These are phyloP conservation scores for Amanita thiersii DNA, from an alignment of 768 basidiomycete species.

Conservation along the genomic window DNA sequence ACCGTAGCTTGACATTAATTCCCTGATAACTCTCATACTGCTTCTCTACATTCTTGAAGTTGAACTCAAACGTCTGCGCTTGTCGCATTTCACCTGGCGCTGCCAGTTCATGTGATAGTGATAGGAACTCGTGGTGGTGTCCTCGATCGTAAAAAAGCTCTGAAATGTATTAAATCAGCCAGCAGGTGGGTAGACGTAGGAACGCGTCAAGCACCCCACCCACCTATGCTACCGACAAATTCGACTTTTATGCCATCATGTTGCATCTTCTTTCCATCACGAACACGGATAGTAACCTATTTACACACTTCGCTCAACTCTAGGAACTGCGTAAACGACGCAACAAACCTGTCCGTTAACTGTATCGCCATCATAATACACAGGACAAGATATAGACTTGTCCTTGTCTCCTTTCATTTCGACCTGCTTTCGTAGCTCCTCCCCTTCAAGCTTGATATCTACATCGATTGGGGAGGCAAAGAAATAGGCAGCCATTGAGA, in stretches of 20 bases:
- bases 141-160: slow-evolving; percentile 96
- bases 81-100: slow-evolving; percentile 96
- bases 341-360: slow-evolving; percentile 72
- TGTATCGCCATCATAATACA: slow-evolving; percentile 96
- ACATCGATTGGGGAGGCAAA: slow-evolving; percentile 88
- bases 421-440: slow-evolving; percentile 82
- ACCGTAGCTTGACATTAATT: slow-evolving; percentile 97
- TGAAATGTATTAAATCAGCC: slow-evolving; percentile 17
- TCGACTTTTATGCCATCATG: slow-evolving; percentile 98
- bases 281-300: slow-evolving; percentile 78
- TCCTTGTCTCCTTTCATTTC: slow-evolving; percentile 91
- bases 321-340: not conserved
- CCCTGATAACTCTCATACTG: slow-evolving; percentile 97
- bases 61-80: slow-evolving; percentile 93
- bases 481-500: slow-evolving; percentile 79
- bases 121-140: slow-evolving; percentile 97
- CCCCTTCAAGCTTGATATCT: slow-evolving; percentile 80
- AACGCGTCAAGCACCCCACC: slow-evolving; percentile 16
- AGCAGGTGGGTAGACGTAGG: not conserved
- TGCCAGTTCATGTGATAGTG: slow-evolving; percentile 89
- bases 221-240: slow-evolving; percentile 93
- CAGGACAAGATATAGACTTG: slow-evolving; percentile 73
- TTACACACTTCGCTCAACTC: not conserved
- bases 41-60: slow-evolving; percentile 99
- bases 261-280: slow-evolving; percentile 90